Evolutionary conservation across 179 eudicot species (phyloP).

Genomic region (Gypsophila paniculata): DNA sequence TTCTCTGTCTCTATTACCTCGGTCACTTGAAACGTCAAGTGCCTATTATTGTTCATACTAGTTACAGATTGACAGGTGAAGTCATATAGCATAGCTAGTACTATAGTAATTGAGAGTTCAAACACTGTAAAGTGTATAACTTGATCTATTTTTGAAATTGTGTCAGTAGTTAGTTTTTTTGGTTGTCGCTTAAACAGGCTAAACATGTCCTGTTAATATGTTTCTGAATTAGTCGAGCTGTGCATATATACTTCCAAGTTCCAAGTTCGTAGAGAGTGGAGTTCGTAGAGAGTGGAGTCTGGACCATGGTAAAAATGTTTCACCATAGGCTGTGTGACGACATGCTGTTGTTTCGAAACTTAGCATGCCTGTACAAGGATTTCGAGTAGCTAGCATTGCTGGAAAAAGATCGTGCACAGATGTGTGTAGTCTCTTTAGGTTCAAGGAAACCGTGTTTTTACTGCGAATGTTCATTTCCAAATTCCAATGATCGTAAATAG

Average conservation of each 20-base stretch:
- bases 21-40: background rate
- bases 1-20: background rate
- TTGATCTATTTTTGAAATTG: background rate
- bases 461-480: too few species aligned
- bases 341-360: too few species aligned
- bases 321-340: too few species aligned
- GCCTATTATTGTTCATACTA: constrained; percentile 6
- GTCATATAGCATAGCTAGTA: constrained; percentile 6
- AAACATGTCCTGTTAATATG: background rate
- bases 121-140: background rate
- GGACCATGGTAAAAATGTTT: too few species aligned
- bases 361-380: too few species aligned
- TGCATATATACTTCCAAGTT: background rate
- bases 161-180: background rate
- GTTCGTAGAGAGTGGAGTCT: too few species aligned
- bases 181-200: background rate
- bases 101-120: constrained; percentile 9
- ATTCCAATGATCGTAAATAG: too few species aligned
- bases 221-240: constrained; percentile 8
- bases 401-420: too few species aligned
- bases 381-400: too few species aligned
- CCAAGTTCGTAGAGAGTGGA: too few species aligned
- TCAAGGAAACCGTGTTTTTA: too few species aligned
- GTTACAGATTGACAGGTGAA: background rate
- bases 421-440: too few species aligned